Evolutionary conservation across 495 filamentous ascomycete genomes (phyloP).

Genomic region (Aspergillus olivimuriae): DNA sequence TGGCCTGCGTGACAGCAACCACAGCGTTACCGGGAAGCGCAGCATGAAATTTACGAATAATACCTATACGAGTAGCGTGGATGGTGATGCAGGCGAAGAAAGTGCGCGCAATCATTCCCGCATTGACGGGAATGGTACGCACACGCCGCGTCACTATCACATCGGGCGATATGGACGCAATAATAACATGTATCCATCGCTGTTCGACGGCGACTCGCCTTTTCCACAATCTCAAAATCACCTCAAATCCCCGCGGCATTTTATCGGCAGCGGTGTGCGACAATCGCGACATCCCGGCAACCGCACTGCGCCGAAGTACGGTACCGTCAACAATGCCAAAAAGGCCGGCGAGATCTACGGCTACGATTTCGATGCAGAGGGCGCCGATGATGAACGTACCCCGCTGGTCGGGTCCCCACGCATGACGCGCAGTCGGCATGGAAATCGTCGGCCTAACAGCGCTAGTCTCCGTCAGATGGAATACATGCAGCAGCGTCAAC

Average conservation of each 20-base stretch:
- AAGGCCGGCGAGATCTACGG: constrained; percentile 50
- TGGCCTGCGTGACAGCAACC: constrained; percentile 57
- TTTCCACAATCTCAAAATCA: constrained; percentile 42
- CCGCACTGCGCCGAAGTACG: constrained; percentile 31
- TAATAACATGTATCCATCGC: constrained; percentile 60
- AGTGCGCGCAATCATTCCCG: constrained; percentile 53
- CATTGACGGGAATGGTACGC: constrained; percentile 54
- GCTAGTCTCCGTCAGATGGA: constrained; percentile 67
- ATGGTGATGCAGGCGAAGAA: constrained; percentile 57
- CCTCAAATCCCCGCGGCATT: constrained; percentile 58
- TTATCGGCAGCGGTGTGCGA: constrained; percentile 29
- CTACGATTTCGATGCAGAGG: constrained; percentile 66
- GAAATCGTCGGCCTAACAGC: constrained; percentile 48
- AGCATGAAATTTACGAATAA: constrained; percentile 99
- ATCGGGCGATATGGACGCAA: constrained; percentile 65
- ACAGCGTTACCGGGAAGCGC: constrained; percentile 70
- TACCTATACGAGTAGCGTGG: constrained; percentile 55
- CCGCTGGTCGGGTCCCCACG: constrained; percentile 69
- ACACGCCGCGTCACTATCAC: constrained; percentile 67
- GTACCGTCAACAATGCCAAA: constrained; percentile 40
- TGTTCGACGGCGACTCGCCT: constrained; percentile 75
- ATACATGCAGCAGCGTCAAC: constrained; percentile 59
- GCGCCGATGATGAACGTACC: constrained; percentile 85
- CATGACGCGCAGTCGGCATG: constrained; percentile 52
- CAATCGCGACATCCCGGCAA: constrained; percentile 28